Evolutionary conservation across 495 filamentous ascomycete genomes (phyloP), one percentile per base, ranked within the genome.

Genomic region (Penicillium robsamsonii): DNA sequence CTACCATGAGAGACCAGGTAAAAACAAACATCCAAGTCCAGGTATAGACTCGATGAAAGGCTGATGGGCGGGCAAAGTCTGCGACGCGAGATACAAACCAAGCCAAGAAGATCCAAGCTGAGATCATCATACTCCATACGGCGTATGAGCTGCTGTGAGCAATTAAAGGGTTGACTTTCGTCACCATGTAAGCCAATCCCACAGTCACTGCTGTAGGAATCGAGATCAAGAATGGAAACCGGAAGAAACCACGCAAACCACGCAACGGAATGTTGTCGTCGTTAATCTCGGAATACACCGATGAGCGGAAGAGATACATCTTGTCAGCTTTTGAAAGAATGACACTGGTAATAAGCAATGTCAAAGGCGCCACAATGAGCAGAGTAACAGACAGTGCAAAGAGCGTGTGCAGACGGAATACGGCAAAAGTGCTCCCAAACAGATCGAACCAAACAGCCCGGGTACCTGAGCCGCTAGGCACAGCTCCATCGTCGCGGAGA

Each of bases 381-480:
- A 97, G 67, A 4, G 89, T 87, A 11, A 98, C 81, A 33, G 90
- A 92, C 70, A 94, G 79, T 3, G 90, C 91, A 69, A 97, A 97
- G 55, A 97, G 75, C 5, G 89, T 91, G 51, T 88, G 81, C 3
- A 97, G 76, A 7, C 76, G 75, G 62, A 96, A 89, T 15, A 97
- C 80, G 20, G 87, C 89, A 66, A 97, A 91, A 3, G 77, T 78
- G 50, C 79, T 82, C 35, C 94, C 94, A 54, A 96, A 96, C 2
- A 97, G 69, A 69, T 97, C 94, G 67, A 97, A 98, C 91, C 91
- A 98, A 22, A 97, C 93, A 44, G 84, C 89, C 59, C 80, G 71
- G 38, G 81, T 84, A 12, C 91, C 89, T 18, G 72, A 75, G 13
- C 88, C 87, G 59, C 84, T 88, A 56, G 83, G 73, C 1, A 91